Conservation (phyloP, 352 stramenopile genomes). For the Phytophthora ramorum region DNA sequence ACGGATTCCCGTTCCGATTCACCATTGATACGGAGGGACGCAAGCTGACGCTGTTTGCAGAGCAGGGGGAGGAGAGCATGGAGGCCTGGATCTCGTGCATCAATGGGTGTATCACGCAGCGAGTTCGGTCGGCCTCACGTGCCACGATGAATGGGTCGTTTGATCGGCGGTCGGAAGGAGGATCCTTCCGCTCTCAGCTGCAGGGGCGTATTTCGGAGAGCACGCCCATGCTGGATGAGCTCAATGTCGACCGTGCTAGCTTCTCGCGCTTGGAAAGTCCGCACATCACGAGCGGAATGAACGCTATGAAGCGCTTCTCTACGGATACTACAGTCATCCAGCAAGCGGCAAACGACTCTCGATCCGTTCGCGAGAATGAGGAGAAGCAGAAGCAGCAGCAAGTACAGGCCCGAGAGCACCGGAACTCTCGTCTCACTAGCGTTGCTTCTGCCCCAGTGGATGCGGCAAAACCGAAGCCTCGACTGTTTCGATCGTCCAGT, state of each 20-base stretch:
- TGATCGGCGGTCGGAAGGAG: conserved; percentile 36
- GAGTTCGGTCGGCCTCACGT: conserved; percentile 28
- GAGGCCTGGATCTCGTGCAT: conserved; percentile 76
- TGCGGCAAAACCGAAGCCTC: conserved; percentile 33
- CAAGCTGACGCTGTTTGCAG: conserved; percentile 76
- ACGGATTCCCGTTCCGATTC: conserved; percentile 71
- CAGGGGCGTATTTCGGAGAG: conserved; percentile 47
- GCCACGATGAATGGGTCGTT: conserved; percentile 46
- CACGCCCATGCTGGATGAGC: conserved; percentile 47
- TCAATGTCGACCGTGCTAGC: conserved; percentile 40
- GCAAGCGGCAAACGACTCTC: conserved; percentile 61
- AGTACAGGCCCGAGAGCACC: conserved; percentile 35
- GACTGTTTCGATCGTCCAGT: conserved; percentile 66
- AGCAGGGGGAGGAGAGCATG: conserved; percentile 60
- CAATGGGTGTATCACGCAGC: conserved; percentile 51
- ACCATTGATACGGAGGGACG: conserved; percentile 70
- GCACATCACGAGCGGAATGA: conserved; percentile 43
- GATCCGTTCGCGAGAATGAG: conserved; percentile 48
- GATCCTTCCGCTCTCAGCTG: conserved; percentile 42
- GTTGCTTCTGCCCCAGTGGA: conserved; percentile 35
- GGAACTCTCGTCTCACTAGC: conserved; percentile 52
- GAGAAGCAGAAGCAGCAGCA: conserved; percentile 45
- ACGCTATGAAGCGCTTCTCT: conserved; percentile 67
- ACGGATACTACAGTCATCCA: conserved; percentile 74
- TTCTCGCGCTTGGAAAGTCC: conserved; percentile 42